phyloP scores from a whole-genome alignment of 441 rosid genomes.

The Mallotus repandus region DNA sequence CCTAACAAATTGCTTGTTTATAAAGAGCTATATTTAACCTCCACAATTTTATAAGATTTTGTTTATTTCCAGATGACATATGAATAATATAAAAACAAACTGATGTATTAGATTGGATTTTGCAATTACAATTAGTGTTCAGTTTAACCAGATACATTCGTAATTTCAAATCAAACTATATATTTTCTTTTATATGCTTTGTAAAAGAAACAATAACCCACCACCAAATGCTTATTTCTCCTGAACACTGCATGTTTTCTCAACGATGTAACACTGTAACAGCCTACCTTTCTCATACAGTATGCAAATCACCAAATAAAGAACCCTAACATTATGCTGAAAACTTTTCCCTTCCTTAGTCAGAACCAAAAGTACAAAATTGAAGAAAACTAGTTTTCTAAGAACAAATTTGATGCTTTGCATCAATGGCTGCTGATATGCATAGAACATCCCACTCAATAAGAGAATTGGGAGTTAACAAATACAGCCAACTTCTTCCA shows the following conservation, averaged over 20 bases:
- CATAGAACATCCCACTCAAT: conserved; percentile 2
- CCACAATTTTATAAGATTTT: too few species aligned
- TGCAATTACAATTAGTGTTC: background rate
- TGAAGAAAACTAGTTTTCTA: conserved; percentile 24
- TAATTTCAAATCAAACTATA: background rate
- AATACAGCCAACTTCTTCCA: conserved; percentile 38
- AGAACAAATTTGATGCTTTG: conserved; percentile 27
- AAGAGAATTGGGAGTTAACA: conserved; percentile 30
- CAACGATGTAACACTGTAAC: background rate
- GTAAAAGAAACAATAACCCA: background rate
- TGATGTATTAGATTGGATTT: too few species aligned
- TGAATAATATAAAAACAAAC: too few species aligned
- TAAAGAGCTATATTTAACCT: background rate
- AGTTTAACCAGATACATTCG: background rate
- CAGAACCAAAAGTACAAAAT: conserved; percentile 27
- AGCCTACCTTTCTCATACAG: conserved; percentile 5
- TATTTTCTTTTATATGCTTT: background rate
- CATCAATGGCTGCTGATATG: conserved; percentile 20
- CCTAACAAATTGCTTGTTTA: background rate
- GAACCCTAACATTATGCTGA: conserved; percentile 17
- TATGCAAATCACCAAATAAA: conserved; percentile 10
- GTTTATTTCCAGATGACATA: too few species aligned
- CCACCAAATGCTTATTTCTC: background rate
- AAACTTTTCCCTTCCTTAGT: conserved; percentile 15
- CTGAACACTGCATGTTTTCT: background rate